Percentiles rank a stretch among this genome's conserved stretches.
These are phyloP conservation scores for Ophiostoma perfectum DNA, from an alignment of 2,329 filamentous ascomycete genomes.

Conservation along the genomic window DNA sequence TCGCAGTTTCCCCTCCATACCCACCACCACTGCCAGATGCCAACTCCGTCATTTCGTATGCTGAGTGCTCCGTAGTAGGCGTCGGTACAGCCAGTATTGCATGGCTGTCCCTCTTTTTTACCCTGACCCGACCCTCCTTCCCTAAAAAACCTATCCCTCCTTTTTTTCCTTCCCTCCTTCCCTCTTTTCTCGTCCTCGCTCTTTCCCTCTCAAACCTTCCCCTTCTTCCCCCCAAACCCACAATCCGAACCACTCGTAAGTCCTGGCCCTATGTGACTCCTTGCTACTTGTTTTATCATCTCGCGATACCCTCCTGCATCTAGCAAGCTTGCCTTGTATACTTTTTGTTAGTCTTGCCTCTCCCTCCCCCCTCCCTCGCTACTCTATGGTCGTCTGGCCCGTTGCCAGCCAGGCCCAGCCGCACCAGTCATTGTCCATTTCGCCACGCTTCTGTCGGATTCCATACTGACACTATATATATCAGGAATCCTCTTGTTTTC, in stretches of 20 bases:
- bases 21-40: neutral
- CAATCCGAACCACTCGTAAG: conserved; percentile 12
- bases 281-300: conserved; percentile 13
- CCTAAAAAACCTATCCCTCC: neutral
- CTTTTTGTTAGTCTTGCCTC: neutral
- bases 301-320: conserved; percentile 13
- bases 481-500: neutral
- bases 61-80: neutral
- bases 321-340: neutral
- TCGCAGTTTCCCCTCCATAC: conserved; percentile 16
- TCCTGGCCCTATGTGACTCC: conserved; percentile 7
- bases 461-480: conserved; percentile 23
- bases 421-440: conserved; percentile 17
- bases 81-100: neutral
- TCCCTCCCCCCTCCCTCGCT: neutral
- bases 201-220: conserved; percentile 15
- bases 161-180: conserved; percentile 13
- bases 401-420: neutral
- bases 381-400: neutral
- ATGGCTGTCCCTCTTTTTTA: conserved; percentile 3
- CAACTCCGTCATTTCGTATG: conserved; percentile 11
- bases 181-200: conserved; percentile 13
- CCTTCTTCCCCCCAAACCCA: conserved; percentile 16
- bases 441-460: conserved; percentile 22
- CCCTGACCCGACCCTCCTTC: neutral